Evolutionary conservation across 257 asterid genomes (phyloP), one percentile per base, ranked within the genome.

Genomic region (Solanum tacnaense): DNA sequence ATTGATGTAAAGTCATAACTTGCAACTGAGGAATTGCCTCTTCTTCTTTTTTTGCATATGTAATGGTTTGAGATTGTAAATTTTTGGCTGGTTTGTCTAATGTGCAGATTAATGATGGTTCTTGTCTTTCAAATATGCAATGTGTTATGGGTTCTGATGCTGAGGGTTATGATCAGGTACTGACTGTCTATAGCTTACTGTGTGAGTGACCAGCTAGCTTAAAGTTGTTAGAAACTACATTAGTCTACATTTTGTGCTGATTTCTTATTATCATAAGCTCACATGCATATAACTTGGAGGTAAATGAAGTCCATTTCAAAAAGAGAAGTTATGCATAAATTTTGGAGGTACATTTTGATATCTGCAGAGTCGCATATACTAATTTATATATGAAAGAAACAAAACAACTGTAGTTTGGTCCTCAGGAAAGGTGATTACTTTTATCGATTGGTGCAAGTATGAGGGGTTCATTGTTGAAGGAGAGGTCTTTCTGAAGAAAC

Each of bases 61-160:
- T 44, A 10, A 16, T 81, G 9, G 9, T 34, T 76, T 84, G 46
- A 85, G 49, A 86, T 86, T 87, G 39, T 58, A 23, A 81, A 25
- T 52, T 56, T n/a, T 36, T 21, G 46, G 21, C 85, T 84, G 25
- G 60, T 73, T 68, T 84, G 29, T 65, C 34, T 23, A 87, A 71
- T 92, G 88, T 88, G 83, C 89, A 97, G 99, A 95, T 97, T 81
- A 97, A 97, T 85, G 99, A 97, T 92, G 99, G 99, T 39, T 97
- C 99, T 27, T 96, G 99, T 90, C 96, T 96, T 87, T 96, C 99
- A 1, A 97, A 93, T 89, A 93, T 97, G 99, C 99, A 97, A 96
- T 97, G 99, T 58, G 99, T 96, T 49, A 89, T 97, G 94, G 91
- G 91, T 85, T 91, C 98, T 36, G 98, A 96, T 84, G 93, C 98